These are phyloP conservation scores for Starmerella roubikii DNA, from an alignment of 805 yeast species.

Conservation along the genomic window DNA sequence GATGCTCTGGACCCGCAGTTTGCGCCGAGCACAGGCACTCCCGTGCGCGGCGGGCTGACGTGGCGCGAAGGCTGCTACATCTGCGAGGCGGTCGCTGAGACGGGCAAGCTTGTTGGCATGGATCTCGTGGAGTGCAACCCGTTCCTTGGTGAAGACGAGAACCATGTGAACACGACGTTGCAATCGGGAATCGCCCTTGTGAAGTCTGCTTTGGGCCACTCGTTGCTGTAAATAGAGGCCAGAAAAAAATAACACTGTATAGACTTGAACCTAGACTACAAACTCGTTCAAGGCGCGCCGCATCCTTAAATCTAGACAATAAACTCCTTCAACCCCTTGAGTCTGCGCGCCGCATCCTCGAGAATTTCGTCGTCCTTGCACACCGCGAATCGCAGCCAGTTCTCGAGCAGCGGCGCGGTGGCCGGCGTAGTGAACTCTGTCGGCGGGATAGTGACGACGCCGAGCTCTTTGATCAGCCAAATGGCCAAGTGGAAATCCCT, in stretches of 20 bases:
- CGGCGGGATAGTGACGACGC: constrained; percentile 94
- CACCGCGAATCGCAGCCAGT: constrained; percentile 83
- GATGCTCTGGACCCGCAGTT: constrained; percentile 91
- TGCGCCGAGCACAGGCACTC: constrained; percentile 96
- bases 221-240: constrained; percentile 39
- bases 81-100: constrained; percentile 81
- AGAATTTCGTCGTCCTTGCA: constrained; percentile 81
- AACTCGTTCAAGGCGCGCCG: no score
- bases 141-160: constrained; percentile 60
- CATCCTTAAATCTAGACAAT: constrained; percentile 23
- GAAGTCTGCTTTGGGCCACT: constrained; percentile 89
- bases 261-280: no score
- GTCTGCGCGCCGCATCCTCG: constrained; percentile 66
- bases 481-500: constrained; percentile 79
- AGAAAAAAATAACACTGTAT: no score
- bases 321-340: constrained; percentile 56
- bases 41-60: constrained; percentile 91
- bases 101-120: constrained; percentile 76
- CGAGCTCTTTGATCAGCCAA: constrained; percentile 85
- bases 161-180: constrained; percentile 70
- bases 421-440: constrained; percentile 76
- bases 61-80: constrained; percentile 86
- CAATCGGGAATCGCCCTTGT: constrained; percentile 83
- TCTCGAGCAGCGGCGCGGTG: constrained; percentile 64
- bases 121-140: constrained; percentile 95